These are phyloP conservation scores for Salix arbutifolia DNA, from an alignment of 345 rosid species.

Conservation along the genomic window DNA sequence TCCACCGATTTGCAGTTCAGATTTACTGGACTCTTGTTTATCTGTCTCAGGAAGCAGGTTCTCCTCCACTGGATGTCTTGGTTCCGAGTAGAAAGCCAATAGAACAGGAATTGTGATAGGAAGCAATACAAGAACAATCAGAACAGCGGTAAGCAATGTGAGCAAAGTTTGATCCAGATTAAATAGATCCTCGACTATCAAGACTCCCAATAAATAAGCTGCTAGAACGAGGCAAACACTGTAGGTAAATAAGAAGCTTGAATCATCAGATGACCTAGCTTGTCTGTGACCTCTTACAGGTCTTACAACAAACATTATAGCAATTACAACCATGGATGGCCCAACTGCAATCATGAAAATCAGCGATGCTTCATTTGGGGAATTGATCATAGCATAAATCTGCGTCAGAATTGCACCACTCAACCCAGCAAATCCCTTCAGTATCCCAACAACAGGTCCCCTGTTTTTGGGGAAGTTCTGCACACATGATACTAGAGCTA, in stretches of 20 bases:
- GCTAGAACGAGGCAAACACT: slow-evolving; percentile 80
- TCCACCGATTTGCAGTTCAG: slow-evolving; percentile 36
- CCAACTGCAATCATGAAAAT: slow-evolving; percentile 96
- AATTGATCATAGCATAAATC: slow-evolving; percentile 66
- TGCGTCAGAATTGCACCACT: slow-evolving; percentile 93
- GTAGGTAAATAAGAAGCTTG: slow-evolving; percentile 62
- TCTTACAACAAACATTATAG: slow-evolving; percentile 79
- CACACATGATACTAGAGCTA: slow-evolving; percentile 89
- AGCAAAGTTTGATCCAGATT: slow-evolving; percentile 49
- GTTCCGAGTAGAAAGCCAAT: slow-evolving; percentile 45
- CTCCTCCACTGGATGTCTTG: slow-evolving; percentile 47
- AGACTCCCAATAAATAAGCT: slow-evolving; percentile 79
- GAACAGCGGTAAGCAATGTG: slow-evolving; percentile 43
- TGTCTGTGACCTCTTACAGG: slow-evolving; percentile 97
- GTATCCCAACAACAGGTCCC: slow-evolving; percentile 96
- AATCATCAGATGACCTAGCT: slow-evolving; percentile 56
- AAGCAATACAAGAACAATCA: slow-evolving; percentile 56
- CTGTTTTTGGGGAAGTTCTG: slow-evolving; percentile 95
- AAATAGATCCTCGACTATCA: slow-evolving; percentile 80
- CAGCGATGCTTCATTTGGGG: slow-evolving; percentile 75
- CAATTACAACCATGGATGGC: slow-evolving; percentile 69
- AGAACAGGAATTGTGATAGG: slow-evolving; percentile 68
- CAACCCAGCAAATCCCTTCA: slow-evolving; percentile 97
- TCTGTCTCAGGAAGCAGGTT: slow-evolving; percentile 47
- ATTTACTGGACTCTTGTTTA: slow-evolving; percentile 48